Evolutionary conservation across 139 green algal genomes (phyloP), one percentile per base, ranked within the genome.

Genomic region (Limnomonas spitsbergensis): DNA sequence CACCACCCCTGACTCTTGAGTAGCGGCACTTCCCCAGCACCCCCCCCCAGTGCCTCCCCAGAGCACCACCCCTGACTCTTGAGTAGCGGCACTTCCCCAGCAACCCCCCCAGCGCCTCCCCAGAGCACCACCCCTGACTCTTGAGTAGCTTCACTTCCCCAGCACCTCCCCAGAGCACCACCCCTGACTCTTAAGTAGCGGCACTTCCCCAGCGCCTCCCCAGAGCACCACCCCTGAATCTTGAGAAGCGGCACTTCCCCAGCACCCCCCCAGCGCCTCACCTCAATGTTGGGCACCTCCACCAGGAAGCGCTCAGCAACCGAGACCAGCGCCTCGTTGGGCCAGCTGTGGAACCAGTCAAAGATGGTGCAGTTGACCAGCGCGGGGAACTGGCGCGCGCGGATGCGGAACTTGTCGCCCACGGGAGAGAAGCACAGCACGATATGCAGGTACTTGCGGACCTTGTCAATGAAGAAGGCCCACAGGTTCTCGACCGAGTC

Each of bases 391-490:
- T 94, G 89, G 9, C 93, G 84, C 0, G 94, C 93, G 26, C 92
- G 87, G 34, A 94, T 82, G n/a, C 92, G 85, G 87, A 98, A 95
- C 78, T 92, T 93, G 83, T 96, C 92, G 6, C 94, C 94, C n/a
- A 95, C 93, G 37, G 94, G 94, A 36, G 80, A 92, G 89, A 97
- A 95, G 85, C 92, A 97, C 80, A 97, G 86, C 79, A 96, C 89
- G 2, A 98, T 87, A 80, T 97, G 93, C 71, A 98, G 84, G 84
- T 92, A 91, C 68, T 86, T 84, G 53, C 92, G 90, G 24, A 95
- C 91, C 84, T 94, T 95, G 69, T 94, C 84, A 52, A 96, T 95
- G 84, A 98, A 96, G 79, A 94, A 97, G 40, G 95, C 87, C 92
- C 91, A 98, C 78, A 88, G 90, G 78, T 92, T 93, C 32, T 95